Percentiles rank a stretch among this genome's conserved stretches.
Evolutionary conservation across 2,329 filamentous ascomycete species (phyloP).

Genomic region (Penicillium psychrosexuale): DNA sequence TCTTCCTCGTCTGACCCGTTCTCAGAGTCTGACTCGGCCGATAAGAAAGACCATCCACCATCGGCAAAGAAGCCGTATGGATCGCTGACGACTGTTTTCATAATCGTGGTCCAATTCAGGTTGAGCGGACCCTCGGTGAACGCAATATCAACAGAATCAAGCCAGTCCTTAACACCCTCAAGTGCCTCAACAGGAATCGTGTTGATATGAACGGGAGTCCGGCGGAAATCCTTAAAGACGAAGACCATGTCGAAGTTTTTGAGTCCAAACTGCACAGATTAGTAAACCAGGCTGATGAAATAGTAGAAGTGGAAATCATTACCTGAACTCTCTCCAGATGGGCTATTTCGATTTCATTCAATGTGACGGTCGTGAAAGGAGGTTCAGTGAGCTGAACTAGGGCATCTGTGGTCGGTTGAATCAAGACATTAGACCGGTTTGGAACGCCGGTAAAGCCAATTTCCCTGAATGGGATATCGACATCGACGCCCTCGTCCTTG

Average conservation of each 20-base stretch:
- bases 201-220: slow-evolving; percentile 91
- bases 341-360: slow-evolving; percentile 93
- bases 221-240: slow-evolving; percentile 94
- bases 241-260: slow-evolving; percentile 99
- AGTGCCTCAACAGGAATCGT: slow-evolving; percentile 95
- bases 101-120: slow-evolving; percentile 97
- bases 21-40: slow-evolving; percentile 82
- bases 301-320: slow-evolving; percentile 10
- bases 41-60: slow-evolving; percentile 91
- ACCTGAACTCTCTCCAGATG: slow-evolving; percentile 87
- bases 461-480: slow-evolving; percentile 95
- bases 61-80: slow-evolving; percentile 93
- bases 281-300: slow-evolving; percentile 14
- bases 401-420: slow-evolving; percentile 95
- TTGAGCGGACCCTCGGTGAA: slow-evolving; percentile 94
- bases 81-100: slow-evolving; percentile 96
- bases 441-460: slow-evolving; percentile 96
- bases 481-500: slow-evolving; percentile 82
- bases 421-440: slow-evolving; percentile 89
- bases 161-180: slow-evolving; percentile 95
- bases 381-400: slow-evolving; percentile 95
- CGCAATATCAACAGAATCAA: slow-evolving; percentile 92
- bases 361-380: slow-evolving; percentile 91
- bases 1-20: slow-evolving; percentile 73
- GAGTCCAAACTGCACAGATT: slow-evolving; percentile 71